A percentile compares a stretch with the other conserved stretches of the same genome.
Evolutionary conservation across 108 stramenopile species (phyloP).

Genomic region (Fragilariopsis cylindrus): DNA sequence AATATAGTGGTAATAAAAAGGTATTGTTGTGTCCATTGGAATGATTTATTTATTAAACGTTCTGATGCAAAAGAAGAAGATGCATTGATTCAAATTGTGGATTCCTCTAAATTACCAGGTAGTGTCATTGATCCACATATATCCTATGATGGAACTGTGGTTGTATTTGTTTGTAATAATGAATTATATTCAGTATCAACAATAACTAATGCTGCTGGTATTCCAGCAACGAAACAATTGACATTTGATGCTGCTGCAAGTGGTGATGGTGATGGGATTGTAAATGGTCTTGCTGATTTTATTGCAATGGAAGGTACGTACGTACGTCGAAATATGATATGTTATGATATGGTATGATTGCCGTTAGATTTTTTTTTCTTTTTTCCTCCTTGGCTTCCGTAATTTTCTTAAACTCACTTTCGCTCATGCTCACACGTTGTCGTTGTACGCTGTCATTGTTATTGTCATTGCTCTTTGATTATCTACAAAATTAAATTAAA

Average conservation of each 20-base stretch:
- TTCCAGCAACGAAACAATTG: background rate
- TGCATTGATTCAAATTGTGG: slow-evolving; percentile 10
- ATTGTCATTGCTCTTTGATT: too few species aligned
- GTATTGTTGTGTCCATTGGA: background rate
- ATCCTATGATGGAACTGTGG: slow-evolving; percentile 52
- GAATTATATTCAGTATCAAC: slow-evolving; percentile 37
- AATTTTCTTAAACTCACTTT: too few species aligned
- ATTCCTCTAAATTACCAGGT: background rate
- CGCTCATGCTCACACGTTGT: too few species aligned
- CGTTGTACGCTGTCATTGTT: too few species aligned
- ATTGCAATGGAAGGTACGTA: slow-evolving; percentile 72
- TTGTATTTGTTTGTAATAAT: slow-evolving; percentile 55
- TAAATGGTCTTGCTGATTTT: slow-evolving; percentile 65
- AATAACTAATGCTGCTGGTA: background rate
- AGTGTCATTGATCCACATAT: slow-evolving; percentile 56
- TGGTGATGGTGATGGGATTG: slow-evolving; percentile 35
- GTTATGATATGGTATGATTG: too few species aligned
- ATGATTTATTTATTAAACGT: background rate
- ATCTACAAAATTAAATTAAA: too few species aligned
- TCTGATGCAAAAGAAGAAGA: background rate
- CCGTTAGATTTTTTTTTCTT: too few species aligned
- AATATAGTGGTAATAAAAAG: slow-evolving; percentile 7
- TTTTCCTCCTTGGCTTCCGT: too few species aligned
- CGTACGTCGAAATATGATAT: background rate
- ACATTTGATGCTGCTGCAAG: slow-evolving; percentile 4